These are phyloP conservation scores for Globisporangium paddicum DNA, from an alignment of 352 stramenopile species.

Conservation along the genomic window DNA sequence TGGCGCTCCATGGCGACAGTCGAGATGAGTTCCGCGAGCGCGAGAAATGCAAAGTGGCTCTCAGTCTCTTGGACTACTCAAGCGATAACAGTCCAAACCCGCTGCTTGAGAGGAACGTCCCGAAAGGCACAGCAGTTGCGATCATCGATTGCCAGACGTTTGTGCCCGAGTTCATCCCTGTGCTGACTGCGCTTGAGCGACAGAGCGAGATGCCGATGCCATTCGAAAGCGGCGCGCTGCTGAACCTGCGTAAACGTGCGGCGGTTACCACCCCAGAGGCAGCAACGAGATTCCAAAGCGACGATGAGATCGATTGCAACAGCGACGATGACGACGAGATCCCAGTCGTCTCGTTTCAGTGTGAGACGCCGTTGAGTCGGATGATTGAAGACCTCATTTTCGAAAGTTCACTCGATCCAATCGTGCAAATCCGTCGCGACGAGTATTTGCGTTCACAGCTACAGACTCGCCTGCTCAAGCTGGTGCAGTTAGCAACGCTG, in stretches of 20 bases:
- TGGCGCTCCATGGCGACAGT: constrained; percentile 65
- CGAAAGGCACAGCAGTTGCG: constrained; percentile 46
- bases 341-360: background rate
- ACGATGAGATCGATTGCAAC: background rate
- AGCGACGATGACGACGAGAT: constrained; percentile 6
- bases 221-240: constrained; percentile 65
- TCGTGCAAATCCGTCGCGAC: constrained; percentile 79
- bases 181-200: constrained; percentile 74
- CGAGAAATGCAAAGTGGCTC: constrained; percentile 45
- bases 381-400: constrained; percentile 31
- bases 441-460: constrained; percentile 27
- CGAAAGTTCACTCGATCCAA: constrained; percentile 58
- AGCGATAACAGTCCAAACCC: constrained; percentile 56
- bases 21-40: constrained; percentile 62
- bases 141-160: constrained; percentile 89
- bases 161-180: constrained; percentile 83
- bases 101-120: constrained; percentile 39
- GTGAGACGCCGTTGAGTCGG: background rate
- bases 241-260: constrained; percentile 47
- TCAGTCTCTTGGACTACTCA: constrained; percentile 72
- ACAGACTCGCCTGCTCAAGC: constrained; percentile 22
- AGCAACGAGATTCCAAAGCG: background rate
- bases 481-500: constrained; percentile 55
- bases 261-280: constrained; percentile 1
- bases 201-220: constrained; percentile 66